Conservation (phyloP, 371 early-diverging fungal species). For the Thermomucor indicae-seudaticae region DNA sequence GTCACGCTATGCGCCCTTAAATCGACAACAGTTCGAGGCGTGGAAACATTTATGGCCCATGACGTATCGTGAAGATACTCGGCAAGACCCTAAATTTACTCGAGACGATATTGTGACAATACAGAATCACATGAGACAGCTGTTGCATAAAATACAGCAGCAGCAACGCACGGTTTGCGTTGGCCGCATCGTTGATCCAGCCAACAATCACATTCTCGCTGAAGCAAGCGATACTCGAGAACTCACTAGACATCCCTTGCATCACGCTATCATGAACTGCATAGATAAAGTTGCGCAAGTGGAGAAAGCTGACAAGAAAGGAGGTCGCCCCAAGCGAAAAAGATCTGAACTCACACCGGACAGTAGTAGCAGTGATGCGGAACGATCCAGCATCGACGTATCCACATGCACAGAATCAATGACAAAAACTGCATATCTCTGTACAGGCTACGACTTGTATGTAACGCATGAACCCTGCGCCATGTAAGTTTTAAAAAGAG, state of each 20-base stretch:
- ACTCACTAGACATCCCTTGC: slow-evolving; percentile 43
- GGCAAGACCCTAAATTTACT: slow-evolving; percentile 46
- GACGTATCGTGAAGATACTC: slow-evolving; percentile 54
- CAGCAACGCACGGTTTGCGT: slow-evolving; percentile 2
- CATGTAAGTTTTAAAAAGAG: slow-evolving; percentile 43
- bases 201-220: slow-evolving; percentile 32
- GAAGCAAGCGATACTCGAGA: slow-evolving; percentile 44
- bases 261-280: slow-evolving; percentile 64
- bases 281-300: slow-evolving; percentile 42
- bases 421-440: slow-evolving; percentile 40
- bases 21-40: slow-evolving; percentile 50
- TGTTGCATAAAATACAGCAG: slow-evolving; percentile 14
- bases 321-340: slow-evolving; percentile 24
- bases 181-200: slow-evolving; percentile 51
- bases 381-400: neutral
- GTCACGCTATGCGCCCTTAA: slow-evolving; percentile 46
- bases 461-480: slow-evolving; percentile 66
- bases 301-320: slow-evolving; percentile 12
- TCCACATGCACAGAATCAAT: neutral
- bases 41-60: slow-evolving; percentile 63
- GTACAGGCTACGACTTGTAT: slow-evolving; percentile 61
- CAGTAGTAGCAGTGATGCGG: neutral
- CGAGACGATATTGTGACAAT: slow-evolving; percentile 32
- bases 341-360: slow-evolving; percentile 11
- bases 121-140: slow-evolving; percentile 27